Percentiles rank a stretch among this genome's conserved stretches.
phyloP scores from a whole-genome alignment of 306 rosid species.

The Cicer cuneatum region DNA sequence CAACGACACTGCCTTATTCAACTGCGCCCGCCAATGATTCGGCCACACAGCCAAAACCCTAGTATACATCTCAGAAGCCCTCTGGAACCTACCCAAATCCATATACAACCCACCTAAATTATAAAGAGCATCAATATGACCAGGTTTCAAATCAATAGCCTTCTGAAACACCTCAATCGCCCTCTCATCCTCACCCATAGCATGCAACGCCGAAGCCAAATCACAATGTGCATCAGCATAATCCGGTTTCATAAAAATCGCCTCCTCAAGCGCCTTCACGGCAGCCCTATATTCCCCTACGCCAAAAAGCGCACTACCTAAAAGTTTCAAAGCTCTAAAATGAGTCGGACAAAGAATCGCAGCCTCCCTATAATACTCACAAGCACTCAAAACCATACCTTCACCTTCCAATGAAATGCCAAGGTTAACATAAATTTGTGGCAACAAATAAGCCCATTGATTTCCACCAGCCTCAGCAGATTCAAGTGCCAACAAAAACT shows the following conservation, averaged over 20 bases:
- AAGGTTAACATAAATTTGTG: conserved; percentile 93
- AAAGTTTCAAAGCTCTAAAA: conserved; percentile 93
- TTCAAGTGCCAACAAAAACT: conserved; percentile 86
- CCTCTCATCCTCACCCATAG: conserved; percentile 91
- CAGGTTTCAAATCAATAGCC: conserved; percentile 95
- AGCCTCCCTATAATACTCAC: conserved; percentile 98
- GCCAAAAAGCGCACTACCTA: conserved; percentile 97
- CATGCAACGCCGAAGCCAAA: conserved; percentile 96
- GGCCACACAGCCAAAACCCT: conserved; percentile 97
- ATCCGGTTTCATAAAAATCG: conserved; percentile 93
- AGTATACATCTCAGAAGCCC: conserved; percentile 98
- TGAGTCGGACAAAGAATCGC: conserved; percentile 98
- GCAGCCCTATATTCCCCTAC: conserved; percentile 98
- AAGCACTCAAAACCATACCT: conserved; percentile 99
- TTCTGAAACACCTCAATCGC: conserved; percentile 96
- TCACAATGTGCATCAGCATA: conserved; percentile 98
- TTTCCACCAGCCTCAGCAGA: conserved; percentile 94
- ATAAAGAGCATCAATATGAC: conserved; percentile 91
- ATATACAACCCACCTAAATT: conserved; percentile 96
- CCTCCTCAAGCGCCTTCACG: conserved; percentile 91
- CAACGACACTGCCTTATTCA: conserved; percentile 94
- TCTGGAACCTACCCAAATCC: conserved; percentile 91
- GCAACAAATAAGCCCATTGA: conserved; percentile 97
- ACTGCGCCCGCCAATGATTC: conserved; percentile 98
- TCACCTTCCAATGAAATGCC: conserved; percentile 98